A percentile compares a stretch with the other conserved stretches of the same genome.
phyloP scores from a whole-genome alignment of 371 early-diverging fungal species.

The Apophysomyces ossiformis region DNA sequence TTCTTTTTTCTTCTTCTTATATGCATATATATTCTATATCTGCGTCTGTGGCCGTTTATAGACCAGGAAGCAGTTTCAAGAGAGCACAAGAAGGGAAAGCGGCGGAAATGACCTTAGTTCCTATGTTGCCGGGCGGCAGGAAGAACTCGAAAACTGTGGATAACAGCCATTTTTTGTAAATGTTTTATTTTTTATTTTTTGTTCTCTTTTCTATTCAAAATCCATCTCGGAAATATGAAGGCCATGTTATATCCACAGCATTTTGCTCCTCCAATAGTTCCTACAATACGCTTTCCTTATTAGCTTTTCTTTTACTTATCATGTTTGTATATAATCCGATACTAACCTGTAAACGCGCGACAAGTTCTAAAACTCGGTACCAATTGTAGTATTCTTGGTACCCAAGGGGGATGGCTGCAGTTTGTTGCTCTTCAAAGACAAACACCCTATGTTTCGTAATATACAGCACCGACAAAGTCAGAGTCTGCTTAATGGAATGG shows the following conservation, averaged over 20 bases:
- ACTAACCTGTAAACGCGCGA: neutral
- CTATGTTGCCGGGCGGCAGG: neutral
- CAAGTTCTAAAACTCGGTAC: neutral
- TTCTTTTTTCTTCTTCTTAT: too few relatives aligned
- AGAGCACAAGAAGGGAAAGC: neutral
- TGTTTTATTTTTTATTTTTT: neutral
- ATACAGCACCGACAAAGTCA: neutral
- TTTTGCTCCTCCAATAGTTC: neutral
- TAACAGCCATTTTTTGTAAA: neutral
- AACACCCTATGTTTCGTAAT: neutral
- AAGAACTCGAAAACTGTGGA: neutral
- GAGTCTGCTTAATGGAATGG: neutral
- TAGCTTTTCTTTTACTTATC: conserved; percentile 2
- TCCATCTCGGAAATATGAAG: neutral
- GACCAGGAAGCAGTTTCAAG: neutral
- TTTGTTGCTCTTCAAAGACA: conserved; percentile 5
- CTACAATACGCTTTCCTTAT: neutral
- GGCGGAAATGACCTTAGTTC: neutral
- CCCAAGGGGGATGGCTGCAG: conserved; percentile 1
- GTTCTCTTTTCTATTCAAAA: neutral
- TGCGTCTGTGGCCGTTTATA: neutral
- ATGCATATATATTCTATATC: neutral
- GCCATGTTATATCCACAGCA: neutral
- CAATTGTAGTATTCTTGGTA: neutral
- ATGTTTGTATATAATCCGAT: neutral